Percentiles rank a stretch among this genome's conserved stretches.
phyloP scores from a whole-genome alignment of 2,329 filamentous ascomycete species.

The Pyrenophora seminiperda region DNA sequence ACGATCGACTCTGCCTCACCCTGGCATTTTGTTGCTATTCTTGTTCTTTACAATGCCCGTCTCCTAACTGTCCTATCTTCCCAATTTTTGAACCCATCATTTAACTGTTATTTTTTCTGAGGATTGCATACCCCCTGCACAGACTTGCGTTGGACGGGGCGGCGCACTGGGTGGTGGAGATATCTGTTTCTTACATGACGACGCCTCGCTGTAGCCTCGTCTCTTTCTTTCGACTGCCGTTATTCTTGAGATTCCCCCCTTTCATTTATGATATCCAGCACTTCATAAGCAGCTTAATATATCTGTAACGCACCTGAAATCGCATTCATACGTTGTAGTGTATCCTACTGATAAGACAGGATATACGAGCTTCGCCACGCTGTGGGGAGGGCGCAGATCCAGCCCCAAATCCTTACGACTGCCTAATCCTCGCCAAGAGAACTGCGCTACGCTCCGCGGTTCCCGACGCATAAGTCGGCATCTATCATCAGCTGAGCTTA shows the following conservation, averaged over 20 bases:
- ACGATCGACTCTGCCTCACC: slow-evolving; percentile 24
- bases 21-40: slow-evolving; percentile 14
- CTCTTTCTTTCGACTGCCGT: not conserved
- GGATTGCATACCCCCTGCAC: slow-evolving; percentile 6
- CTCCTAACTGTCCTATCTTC: slow-evolving; percentile 12
- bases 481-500: slow-evolving; percentile 17
- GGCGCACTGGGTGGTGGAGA: not conserved
- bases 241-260: slow-evolving; percentile 11
- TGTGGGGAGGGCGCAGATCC: slow-evolving; percentile 18
- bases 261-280: not conserved
- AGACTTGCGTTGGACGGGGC: slow-evolving; percentile 10
- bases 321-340: not conserved
- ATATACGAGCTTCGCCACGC: slow-evolving; percentile 19
- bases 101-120: not conserved
- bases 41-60: not conserved
- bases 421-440: slow-evolving; percentile 15
- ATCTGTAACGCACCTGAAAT: slow-evolving; percentile 10
- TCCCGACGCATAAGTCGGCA: slow-evolving; percentile 16
- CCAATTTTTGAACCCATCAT: not conserved
- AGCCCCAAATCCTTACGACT: slow-evolving; percentile 13
- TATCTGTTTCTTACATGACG: not conserved
- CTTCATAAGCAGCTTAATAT: slow-evolving; percentile 10
- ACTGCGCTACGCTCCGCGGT: slow-evolving; percentile 9
- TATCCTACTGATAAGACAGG: not conserved
- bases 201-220: slow-evolving; percentile 4